phyloP scores from a whole-genome alignment of 106 monocot genomes.

The Ottelia alismoides region DNA sequence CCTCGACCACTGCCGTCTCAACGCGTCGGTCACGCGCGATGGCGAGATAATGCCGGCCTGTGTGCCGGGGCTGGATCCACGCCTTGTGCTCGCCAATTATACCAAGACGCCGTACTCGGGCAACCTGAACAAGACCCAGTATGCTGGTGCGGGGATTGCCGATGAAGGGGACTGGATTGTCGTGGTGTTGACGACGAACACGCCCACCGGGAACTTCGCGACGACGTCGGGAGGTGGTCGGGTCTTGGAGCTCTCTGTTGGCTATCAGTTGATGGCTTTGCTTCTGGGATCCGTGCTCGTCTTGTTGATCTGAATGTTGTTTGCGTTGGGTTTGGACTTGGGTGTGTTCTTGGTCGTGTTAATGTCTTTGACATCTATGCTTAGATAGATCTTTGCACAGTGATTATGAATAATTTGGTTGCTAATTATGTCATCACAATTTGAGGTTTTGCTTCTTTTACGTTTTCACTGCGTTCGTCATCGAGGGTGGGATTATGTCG shows the following conservation, averaged over 20 bases:
- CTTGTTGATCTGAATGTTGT: no score
- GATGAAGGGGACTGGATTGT: slow-evolving; percentile 83
- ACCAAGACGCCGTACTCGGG: slow-evolving; percentile 70
- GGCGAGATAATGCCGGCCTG: slow-evolving; percentile 65
- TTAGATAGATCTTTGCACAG: no score
- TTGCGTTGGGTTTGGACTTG: no score
- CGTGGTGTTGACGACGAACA: slow-evolving; percentile 64
- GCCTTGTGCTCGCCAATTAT: slow-evolving; percentile 59
- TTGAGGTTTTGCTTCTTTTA: no score
- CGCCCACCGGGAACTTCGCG: slow-evolving; percentile 28
- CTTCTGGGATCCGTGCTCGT: no score
- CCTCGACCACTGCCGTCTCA: slow-evolving; percentile 51
- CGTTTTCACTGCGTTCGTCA: no score
- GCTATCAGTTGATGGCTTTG: no score
- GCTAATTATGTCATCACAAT: no score
- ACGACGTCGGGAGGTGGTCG: slow-evolving; percentile 9
- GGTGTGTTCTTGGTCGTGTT: no score
- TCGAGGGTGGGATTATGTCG: no score
- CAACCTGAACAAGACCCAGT: slow-evolving; percentile 41
- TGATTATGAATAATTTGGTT: no score
- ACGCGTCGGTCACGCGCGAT: slow-evolving; percentile 57
- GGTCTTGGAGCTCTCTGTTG: slow-evolving; percentile 1
- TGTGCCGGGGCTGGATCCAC: slow-evolving; percentile 37
- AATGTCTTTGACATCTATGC: no score
- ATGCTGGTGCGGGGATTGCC: slow-evolving; percentile 50